A percentile compares a stretch with the other conserved stretches of the same genome.
These are phyloP conservation scores for Pythium vanterpoolii DNA, from an alignment of 352 stramenopile species.

Conservation along the genomic window DNA sequence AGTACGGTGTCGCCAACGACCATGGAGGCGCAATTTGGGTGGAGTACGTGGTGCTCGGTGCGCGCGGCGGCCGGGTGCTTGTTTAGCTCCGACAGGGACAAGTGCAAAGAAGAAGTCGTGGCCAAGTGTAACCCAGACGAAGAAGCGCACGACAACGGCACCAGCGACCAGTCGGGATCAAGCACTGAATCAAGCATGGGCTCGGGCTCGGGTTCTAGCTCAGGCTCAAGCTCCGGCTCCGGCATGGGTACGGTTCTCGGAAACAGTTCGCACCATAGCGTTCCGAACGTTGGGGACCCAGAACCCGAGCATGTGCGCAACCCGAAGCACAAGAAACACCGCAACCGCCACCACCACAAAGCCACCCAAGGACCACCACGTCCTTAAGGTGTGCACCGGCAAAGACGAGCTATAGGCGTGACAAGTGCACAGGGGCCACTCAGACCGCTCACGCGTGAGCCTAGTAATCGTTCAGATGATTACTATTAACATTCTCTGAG, in stretches of 20 bases:
- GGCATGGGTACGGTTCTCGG: not conserved
- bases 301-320: not conserved
- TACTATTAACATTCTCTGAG: too few species aligned
- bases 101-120: slow-evolving; percentile 29
- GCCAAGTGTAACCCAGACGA: slow-evolving; percentile 12
- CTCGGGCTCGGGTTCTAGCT: not conserved
- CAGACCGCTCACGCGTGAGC: too few species aligned
- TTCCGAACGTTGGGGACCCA: not conserved
- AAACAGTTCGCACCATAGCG: slow-evolving; percentile 2
- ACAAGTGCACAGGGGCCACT: too few species aligned
- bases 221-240: not conserved
- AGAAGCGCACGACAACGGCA: not conserved
- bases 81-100: slow-evolving; percentile 28
- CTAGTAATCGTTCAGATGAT: too few species aligned
- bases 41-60: slow-evolving; percentile 26
- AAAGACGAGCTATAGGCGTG: too few species aligned
- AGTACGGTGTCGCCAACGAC: not conserved
- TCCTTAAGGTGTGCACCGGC: too few species aligned
- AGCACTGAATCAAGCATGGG: too few species aligned
- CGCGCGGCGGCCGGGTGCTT: slow-evolving; percentile 21
- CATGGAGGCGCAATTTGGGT: slow-evolving; percentile 28
- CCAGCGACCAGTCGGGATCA: not conserved
- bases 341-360: not conserved
- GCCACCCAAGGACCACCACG: too few species aligned
- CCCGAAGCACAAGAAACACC: slow-evolving; percentile 16